Percentiles rank a stretch among this genome's conserved stretches.
Conservation (phyloP, 2,329 filamentous ascomycete species). For the Venturia carpophila region DNA sequence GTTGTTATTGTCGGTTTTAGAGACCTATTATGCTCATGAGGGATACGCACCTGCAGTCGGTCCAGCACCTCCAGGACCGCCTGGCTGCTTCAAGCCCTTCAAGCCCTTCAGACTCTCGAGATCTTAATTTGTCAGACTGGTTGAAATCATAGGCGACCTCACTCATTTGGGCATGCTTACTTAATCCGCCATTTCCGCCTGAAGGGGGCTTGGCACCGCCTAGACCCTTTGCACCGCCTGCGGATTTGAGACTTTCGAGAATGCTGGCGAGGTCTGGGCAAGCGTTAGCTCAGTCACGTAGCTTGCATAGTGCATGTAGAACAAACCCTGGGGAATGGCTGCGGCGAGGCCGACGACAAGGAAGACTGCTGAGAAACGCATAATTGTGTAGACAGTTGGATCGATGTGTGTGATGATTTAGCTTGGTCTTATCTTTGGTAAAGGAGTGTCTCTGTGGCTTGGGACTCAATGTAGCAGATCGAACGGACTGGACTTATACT, state of each 20-base stretch:
- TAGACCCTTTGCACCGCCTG: neutral
- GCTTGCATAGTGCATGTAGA: too few species aligned
- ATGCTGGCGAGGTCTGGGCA: neutral
- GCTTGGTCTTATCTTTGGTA: neutral
- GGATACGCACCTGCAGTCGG: too few species aligned
- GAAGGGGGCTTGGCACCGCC: too few species aligned
- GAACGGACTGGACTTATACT: neutral
- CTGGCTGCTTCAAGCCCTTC: too few species aligned
- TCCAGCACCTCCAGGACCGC: too few species aligned
- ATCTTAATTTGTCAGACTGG: too few species aligned
- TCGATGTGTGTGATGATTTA: neutral
- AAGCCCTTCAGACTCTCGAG: too few species aligned
- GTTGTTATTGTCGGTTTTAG: neutral
- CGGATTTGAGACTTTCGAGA: neutral
- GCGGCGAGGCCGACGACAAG: neutral
- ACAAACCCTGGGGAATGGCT: neutral
- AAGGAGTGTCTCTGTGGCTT: constrained; percentile 1
- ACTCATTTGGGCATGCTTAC: too few species aligned
- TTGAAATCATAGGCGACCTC: too few species aligned
- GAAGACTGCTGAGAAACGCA: constrained; percentile 10
- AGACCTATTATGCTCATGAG: neutral
- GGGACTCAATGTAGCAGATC: neutral
- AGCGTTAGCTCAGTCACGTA: neutral
- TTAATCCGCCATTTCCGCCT: too few species aligned
- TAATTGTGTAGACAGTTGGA: neutral